Evolutionary conservation across 352 stramenopile species (phyloP), one percentile per base, ranked within the genome.

Genomic region (Phytopythium kandeliae): DNA sequence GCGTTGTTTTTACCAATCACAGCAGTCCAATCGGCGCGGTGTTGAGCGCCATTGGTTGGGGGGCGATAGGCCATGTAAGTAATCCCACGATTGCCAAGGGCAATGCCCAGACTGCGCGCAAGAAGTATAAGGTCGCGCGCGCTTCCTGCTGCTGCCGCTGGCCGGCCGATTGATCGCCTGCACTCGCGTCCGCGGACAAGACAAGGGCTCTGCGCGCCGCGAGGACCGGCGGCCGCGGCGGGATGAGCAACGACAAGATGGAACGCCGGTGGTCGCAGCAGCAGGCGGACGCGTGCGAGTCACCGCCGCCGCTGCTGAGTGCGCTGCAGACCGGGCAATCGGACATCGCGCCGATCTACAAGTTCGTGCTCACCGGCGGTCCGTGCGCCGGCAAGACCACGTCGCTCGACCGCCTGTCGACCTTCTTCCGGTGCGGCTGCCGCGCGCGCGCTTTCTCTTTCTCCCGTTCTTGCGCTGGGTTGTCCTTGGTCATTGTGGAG

Each of bases 301-400:
- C 70, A 48, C 64, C 71, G 25, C 70, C 60, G 22, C 80, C 77
- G 45, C 62, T 91, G 54, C 59, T 93, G 34, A 90, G 75, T 33
- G 63, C 75, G 31, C 67, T 93, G 48, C 74, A 86, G 51, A 71
- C 62, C 19, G 82, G 79, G 17, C 72, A 89, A 50, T 67, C 69
- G 50, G 80, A 88, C 54, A 75, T 85, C 35, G 66, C 76, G 36
- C 80, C 76, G 4, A 92, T 97, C 42, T 97, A 97, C 70, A 94
- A 94, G 63, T 95, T 97, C 53, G 89, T 97, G 44, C 77, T 98
- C 55, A 98, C 92, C 36, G 95, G 92, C 48, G 95, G 92, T 15
- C 95, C 92, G 3, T 98, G 95, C 67, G 95, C 91, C 21, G 95
- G 95, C 46, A 98, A 98, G 62, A 98, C 95, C 40, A 98, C 95